Percentiles rank a stretch among this genome's conserved stretches.
Evolutionary conservation across 2,329 filamentous ascomycete genomes (phyloP).

Genomic region (Penicillium sp.): DNA sequence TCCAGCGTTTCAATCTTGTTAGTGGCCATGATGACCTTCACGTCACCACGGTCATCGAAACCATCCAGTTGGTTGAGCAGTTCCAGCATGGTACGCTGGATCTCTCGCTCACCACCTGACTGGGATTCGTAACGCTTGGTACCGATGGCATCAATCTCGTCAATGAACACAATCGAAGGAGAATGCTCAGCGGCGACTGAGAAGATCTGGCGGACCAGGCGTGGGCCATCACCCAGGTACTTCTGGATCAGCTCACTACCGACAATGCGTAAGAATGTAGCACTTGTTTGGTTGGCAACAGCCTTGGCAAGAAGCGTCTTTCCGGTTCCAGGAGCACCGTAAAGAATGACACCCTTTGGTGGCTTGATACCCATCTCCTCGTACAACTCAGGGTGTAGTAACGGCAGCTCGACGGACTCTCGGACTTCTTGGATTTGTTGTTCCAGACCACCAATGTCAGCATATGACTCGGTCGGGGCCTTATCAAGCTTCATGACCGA

Average conservation of each 20-base stretch:
- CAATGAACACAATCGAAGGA: slow-evolving; percentile 97
- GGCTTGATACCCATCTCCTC: slow-evolving; percentile 99
- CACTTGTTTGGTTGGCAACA: slow-evolving; percentile 98
- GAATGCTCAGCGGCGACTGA: slow-evolving; percentile 93
- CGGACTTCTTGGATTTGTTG: slow-evolving; percentile 95
- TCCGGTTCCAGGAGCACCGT: slow-evolving; percentile 94
- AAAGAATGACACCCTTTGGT: slow-evolving; percentile 98
- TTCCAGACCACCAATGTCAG: slow-evolving; percentile 96
- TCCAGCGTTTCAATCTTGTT: slow-evolving; percentile 99
- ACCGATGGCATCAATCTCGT: slow-evolving; percentile 98
- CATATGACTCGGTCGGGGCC: slow-evolving; percentile 96
- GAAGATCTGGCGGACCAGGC: slow-evolving; percentile 90
- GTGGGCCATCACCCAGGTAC: slow-evolving; percentile 93
- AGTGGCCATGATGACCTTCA: slow-evolving; percentile 99
- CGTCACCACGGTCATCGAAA: slow-evolving; percentile 97
- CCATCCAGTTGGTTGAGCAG: slow-evolving; percentile 97
- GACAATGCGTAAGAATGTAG: slow-evolving; percentile 95
- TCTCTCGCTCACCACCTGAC: slow-evolving; percentile 93
- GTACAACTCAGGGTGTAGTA: slow-evolving; percentile 95
- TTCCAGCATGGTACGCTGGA: slow-evolving; percentile 98
- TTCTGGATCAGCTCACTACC: slow-evolving; percentile 98
- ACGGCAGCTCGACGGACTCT: slow-evolving; percentile 92
- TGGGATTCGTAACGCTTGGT: slow-evolving; percentile 99
- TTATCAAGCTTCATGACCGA: slow-evolving; percentile 99
- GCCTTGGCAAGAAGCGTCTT: slow-evolving; percentile 96